phyloP scores from a whole-genome alignment of 441 rosid genomes.

The Euphorbia celastroides region DNA sequence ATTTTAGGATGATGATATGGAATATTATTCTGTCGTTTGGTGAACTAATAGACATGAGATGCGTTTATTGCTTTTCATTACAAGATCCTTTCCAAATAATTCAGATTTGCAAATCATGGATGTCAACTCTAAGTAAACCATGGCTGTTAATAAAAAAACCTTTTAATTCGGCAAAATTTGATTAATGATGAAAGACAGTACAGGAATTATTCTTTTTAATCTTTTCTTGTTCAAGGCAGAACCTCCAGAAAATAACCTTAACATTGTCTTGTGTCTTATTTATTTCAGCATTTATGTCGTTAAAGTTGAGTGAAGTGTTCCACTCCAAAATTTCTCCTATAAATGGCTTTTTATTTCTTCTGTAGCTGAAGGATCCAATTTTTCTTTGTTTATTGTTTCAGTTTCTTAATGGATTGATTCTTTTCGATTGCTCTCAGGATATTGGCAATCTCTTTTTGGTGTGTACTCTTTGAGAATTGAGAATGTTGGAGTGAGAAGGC shows the following conservation, averaged over 20 bases:
- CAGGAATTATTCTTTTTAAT: not conserved
- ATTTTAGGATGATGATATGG: not conserved
- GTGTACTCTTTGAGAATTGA: constrained; percentile 67
- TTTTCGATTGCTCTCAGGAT: constrained; percentile 35
- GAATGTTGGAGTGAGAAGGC: constrained; percentile 60
- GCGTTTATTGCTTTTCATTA: not conserved
- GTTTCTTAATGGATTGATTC: not conserved
- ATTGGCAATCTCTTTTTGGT: constrained; percentile 67
- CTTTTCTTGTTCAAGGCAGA: not conserved
- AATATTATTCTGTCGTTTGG: not conserved
- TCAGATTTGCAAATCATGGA: not conserved
- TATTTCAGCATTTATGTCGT: not conserved
- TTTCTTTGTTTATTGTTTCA: not conserved
- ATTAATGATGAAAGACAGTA: not conserved
- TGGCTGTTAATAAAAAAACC: not conserved
- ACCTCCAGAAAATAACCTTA: not conserved
- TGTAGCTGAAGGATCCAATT: not conserved
- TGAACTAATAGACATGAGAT: not conserved
- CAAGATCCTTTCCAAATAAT: not conserved
- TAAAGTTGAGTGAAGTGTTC: not conserved
- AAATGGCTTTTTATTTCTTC: not conserved
- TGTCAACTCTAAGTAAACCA: too few relatives aligned
- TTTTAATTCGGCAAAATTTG: not conserved
- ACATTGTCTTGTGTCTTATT: not conserved
- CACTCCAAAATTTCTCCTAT: not conserved